These are phyloP conservation scores for Pachyrhizus erosus DNA, from an alignment of 306 rosid species.

Conservation along the genomic window DNA sequence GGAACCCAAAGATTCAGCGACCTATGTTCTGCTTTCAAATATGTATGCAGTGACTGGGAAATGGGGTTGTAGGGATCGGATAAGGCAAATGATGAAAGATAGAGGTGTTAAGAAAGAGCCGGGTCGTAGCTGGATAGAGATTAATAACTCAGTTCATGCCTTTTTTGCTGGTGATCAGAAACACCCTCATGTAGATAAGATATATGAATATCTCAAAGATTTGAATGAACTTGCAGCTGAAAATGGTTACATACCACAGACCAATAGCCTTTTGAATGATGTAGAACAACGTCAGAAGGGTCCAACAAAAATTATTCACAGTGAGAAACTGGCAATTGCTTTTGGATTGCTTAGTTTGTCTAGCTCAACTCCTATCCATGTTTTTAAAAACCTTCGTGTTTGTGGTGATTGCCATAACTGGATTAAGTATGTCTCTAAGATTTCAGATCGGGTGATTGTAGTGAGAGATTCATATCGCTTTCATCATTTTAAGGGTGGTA, in stretches of 20 bases:
- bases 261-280: conserved; percentile 64
- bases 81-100: conserved; percentile 82
- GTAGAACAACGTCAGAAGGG: conserved; percentile 63
- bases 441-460: conserved; percentile 62
- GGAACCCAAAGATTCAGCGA: conserved; percentile 90
- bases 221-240: conserved; percentile 58
- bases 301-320: conserved; percentile 61
- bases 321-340: conserved; percentile 85
- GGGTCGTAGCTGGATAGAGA: conserved; percentile 90
- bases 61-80: conserved; percentile 77
- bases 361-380: conserved; percentile 59
- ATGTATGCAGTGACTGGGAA: conserved; percentile 81
- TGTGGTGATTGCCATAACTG: conserved; percentile 90
- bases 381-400: conserved; percentile 85
- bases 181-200: conserved; percentile 65
- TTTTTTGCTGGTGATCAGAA: conserved; percentile 83
- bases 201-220: conserved; percentile 62
- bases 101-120: conserved; percentile 89
- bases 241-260: conserved; percentile 65
- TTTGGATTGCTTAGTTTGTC: conserved; percentile 75
- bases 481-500: conserved; percentile 81
- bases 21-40: conserved; percentile 84
- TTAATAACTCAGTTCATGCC: conserved; percentile 66
- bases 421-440: conserved; percentile 75
- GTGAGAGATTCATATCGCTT: conserved; percentile 86